Conservation (phyloP, 2,329 filamentous ascomycete species). For the Cercospora beticola region DNA sequence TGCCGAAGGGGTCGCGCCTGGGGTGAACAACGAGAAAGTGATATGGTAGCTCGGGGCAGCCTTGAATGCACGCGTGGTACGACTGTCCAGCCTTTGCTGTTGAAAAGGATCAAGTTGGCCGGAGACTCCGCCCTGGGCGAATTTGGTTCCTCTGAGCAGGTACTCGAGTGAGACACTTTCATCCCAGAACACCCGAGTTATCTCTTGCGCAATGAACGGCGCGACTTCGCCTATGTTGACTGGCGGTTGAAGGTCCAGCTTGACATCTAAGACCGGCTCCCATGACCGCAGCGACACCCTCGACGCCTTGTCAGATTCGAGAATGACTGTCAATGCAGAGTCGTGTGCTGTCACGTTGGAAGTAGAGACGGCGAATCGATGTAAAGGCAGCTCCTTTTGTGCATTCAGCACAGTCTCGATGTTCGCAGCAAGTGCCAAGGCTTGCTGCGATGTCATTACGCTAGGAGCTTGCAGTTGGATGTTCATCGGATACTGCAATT, state of each 20-base stretch:
- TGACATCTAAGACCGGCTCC: slow-evolving; percentile 70
- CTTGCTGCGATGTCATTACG: slow-evolving; percentile 40
- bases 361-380: slow-evolving; percentile 67
- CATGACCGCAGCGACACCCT: slow-evolving; percentile 59
- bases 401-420: slow-evolving; percentile 85
- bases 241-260: slow-evolving; percentile 68
- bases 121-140: slow-evolving; percentile 25
- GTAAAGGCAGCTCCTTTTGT: slow-evolving; percentile 79
- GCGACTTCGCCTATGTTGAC: slow-evolving; percentile 67
- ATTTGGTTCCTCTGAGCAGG: slow-evolving; percentile 34
- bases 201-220: slow-evolving; percentile 72
- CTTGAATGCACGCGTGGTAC: slow-evolving; percentile 81
- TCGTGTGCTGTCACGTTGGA: slow-evolving; percentile 33
- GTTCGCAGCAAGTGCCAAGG: slow-evolving; percentile 67
- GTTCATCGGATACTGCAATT: slow-evolving; percentile 81
- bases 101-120: slow-evolving; percentile 35
- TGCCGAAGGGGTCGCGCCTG: slow-evolving; percentile 71
- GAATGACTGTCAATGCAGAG: slow-evolving; percentile 64
- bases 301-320: background rate
- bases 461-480: slow-evolving; percentile 72
- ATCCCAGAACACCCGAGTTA: slow-evolving; percentile 78
- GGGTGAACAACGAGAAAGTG: slow-evolving; percentile 92
- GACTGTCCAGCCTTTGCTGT: slow-evolving; percentile 55
- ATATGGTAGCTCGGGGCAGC: slow-evolving; percentile 93
- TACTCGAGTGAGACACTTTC: slow-evolving; percentile 75